Conservation (phyloP, 2,329 filamentous ascomycete genomes). For the Emmonsiellopsis sp. region DNA sequence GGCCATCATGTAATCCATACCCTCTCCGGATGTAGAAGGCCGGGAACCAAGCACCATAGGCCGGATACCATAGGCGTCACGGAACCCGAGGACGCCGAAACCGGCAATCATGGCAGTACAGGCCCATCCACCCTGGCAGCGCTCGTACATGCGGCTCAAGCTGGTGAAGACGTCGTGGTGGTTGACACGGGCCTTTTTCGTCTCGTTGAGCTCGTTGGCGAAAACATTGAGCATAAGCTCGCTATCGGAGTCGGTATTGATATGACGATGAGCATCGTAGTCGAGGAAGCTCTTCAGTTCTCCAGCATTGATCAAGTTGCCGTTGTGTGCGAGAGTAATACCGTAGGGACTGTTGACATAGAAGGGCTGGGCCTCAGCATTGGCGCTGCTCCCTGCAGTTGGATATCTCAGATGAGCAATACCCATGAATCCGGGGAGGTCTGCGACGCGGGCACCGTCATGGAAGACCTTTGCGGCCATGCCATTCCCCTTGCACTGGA, state of each 20-base stretch:
- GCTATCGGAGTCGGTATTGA: conserved; percentile 84
- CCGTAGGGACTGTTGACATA: conserved; percentile 85
- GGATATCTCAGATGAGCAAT: conserved; percentile 82
- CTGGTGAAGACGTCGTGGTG: conserved; percentile 66
- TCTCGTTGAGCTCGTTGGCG: conserved; percentile 70
- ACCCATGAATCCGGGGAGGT: conserved; percentile 79
- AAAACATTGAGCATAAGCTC: conserved; percentile 86
- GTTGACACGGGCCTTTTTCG: conserved; percentile 72
- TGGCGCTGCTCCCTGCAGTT: conserved; percentile 74
- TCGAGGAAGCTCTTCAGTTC: conserved; percentile 65
- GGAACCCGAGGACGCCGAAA: conserved; percentile 73
- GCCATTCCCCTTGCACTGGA: conserved; percentile 83
- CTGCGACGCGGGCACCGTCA: conserved; percentile 63
- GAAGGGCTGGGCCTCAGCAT: conserved; percentile 84
- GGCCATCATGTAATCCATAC: conserved; percentile 80
- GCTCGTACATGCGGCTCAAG: conserved; percentile 61
- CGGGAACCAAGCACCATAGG: conserved; percentile 72
- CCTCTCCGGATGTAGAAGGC: conserved; percentile 54
- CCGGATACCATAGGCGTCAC: conserved; percentile 72
- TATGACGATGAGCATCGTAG: conserved; percentile 69
- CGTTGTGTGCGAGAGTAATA: conserved; percentile 74
- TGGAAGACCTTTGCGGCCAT: conserved; percentile 79
- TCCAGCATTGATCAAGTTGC: conserved; percentile 74
- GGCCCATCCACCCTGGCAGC: conserved; percentile 67
- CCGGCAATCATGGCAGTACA: conserved; percentile 74